These are phyloP conservation scores for Byssochlamys sp. DNA, from an alignment of 2,329 filamentous ascomycete genomes.

Conservation along the genomic window DNA sequence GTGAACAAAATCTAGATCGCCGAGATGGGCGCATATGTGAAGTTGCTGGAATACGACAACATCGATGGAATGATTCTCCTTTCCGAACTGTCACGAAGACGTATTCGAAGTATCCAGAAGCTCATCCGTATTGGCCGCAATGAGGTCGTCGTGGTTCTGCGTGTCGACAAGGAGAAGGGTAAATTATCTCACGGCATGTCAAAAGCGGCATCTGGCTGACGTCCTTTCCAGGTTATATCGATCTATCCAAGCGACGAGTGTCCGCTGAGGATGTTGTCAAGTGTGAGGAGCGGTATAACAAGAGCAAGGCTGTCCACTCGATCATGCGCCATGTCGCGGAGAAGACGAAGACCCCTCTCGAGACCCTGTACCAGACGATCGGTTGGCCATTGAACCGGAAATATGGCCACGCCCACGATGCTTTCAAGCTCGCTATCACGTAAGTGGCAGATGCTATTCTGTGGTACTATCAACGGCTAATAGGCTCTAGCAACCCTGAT, in stretches of 20 bases:
- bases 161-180: constrained; percentile 99
- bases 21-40: constrained; percentile 99
- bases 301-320: constrained; percentile 98
- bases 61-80: constrained; percentile 99
- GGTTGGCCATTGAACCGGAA: constrained; percentile 97
- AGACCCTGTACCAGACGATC: constrained; percentile 86
- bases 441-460: constrained; percentile 33
- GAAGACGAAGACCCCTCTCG: constrained; percentile 89
- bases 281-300: constrained; percentile 99
- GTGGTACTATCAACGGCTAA: constrained; percentile 6
- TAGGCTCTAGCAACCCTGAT: constrained; percentile 63
- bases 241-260: constrained; percentile 95
- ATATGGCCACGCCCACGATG: constrained; percentile 91
- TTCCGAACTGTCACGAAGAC: constrained; percentile 90
- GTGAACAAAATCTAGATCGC: constrained; percentile 57
- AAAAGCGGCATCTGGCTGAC: constrained; percentile 1
- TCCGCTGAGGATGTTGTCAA: constrained; percentile 95
- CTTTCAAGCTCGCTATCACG: constrained; percentile 99
- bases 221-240: constrained; percentile 66
- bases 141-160: constrained; percentile 93
- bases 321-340: constrained; percentile 98
- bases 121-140: constrained; percentile 96
- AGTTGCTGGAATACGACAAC: constrained; percentile 98
- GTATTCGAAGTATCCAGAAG: constrained; percentile 98
- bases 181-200: constrained; percentile 17